These are phyloP conservation scores for Coelastrella sp. DNA, from an alignment of 139 green algal species.

Conservation along the genomic window DNA sequence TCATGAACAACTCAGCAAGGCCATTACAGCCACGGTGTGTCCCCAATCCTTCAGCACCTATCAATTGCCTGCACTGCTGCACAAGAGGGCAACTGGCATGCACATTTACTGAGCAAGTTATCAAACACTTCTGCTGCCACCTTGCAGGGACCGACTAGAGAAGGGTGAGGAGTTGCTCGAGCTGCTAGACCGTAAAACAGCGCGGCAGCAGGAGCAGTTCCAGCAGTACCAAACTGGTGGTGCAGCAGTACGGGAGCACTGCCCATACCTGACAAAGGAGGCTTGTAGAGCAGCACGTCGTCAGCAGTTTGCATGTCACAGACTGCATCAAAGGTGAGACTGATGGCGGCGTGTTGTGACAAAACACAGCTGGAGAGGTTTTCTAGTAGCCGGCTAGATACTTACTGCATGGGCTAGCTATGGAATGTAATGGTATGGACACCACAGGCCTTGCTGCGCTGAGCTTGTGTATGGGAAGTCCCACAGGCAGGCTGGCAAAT, in stretches of 20 bases:
- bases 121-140: background rate
- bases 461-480: too few relatives aligned
- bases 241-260: conserved; percentile 79
- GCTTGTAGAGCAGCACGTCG: conserved; percentile 71
- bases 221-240: conserved; percentile 81
- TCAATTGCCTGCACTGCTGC: background rate
- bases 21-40: too few relatives aligned
- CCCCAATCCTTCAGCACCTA: too few relatives aligned
- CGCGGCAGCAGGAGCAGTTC: conserved; percentile 69
- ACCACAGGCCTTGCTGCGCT: too few relatives aligned
- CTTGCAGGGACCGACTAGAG: conserved; percentile 16
- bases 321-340: conserved; percentile 58
- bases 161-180: conserved; percentile 79
- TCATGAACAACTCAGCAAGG: too few relatives aligned
- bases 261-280: conserved; percentile 84
- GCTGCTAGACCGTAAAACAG: conserved; percentile 82
- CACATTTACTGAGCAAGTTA: background rate
- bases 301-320: conserved; percentile 49
- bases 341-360: background rate
- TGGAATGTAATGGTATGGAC: too few relatives aligned
- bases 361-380: background rate
- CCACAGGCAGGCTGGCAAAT: too few relatives aligned
- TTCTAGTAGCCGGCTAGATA: background rate
- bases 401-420: background rate
- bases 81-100: background rate